Evolutionary conservation across 164 flowering plant species (phyloP).

Genomic region (Amborella trichopoda): DNA sequence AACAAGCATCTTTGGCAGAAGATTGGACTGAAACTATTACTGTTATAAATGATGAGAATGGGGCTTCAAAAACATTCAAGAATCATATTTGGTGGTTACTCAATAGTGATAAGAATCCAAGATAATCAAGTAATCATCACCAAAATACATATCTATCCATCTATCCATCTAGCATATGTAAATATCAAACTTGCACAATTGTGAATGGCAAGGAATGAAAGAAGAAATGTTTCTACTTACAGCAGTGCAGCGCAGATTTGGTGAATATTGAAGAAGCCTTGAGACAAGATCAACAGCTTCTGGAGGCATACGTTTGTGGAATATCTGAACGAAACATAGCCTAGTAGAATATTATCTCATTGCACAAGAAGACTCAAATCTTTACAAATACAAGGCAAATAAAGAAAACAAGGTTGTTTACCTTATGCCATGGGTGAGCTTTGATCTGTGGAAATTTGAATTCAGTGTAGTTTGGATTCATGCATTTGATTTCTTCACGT

Average conservation of each 20-base stretch:
- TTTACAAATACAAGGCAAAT: too few relatives aligned
- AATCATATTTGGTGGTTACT: too few relatives aligned
- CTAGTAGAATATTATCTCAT: not conserved
- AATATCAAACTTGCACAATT: too few relatives aligned
- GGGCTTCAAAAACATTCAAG: too few relatives aligned
- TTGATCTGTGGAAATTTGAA: constrained; percentile 61
- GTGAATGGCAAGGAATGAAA: not conserved
- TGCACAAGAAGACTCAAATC: too few relatives aligned
- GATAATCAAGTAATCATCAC: too few relatives aligned
- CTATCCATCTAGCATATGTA: too few relatives aligned
- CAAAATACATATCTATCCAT: too few relatives aligned
- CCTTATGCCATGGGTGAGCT: constrained; percentile 73
- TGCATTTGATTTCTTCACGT: constrained; percentile 72
- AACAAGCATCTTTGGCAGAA: too few relatives aligned
- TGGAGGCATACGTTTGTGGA: constrained; percentile 61
- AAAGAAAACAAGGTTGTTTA: constrained; percentile 11
- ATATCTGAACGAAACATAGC: constrained; percentile 21
- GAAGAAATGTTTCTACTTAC: constrained; percentile 24
- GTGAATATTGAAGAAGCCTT: constrained; percentile 65
- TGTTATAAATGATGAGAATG: too few relatives aligned
- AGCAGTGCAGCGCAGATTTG: constrained; percentile 51
- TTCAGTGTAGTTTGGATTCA: constrained; percentile 73
- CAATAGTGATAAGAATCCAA: too few relatives aligned
- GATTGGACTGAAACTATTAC: too few relatives aligned
- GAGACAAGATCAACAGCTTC: constrained; percentile 73